Percentiles rank a stretch among this genome's conserved stretches.
Conservation (phyloP, 257 asterid genomes). For the Capsicum rhomboideum region DNA sequence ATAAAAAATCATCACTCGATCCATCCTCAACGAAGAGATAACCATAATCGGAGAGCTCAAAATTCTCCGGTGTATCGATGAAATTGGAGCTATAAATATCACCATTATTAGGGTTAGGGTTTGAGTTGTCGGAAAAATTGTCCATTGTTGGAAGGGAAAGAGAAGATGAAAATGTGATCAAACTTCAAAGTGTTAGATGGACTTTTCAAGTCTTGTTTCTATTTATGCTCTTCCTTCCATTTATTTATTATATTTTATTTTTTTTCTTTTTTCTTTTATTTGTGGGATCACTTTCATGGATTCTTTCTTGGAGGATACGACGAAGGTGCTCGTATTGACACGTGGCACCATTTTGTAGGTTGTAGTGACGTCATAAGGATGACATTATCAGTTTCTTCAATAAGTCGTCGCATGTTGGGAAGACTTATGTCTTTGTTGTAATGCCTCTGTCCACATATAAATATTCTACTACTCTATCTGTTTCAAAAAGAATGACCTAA, state of each 20-base stretch:
- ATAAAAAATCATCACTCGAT: background rate
- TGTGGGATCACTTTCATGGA: background rate
- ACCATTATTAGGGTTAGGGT: conserved; percentile 13
- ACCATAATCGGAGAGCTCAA: conserved; percentile 1
- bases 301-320: conserved; percentile 5
- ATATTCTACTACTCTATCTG: background rate
- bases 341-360: background rate
- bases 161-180: background rate
- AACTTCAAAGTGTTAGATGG: background rate
- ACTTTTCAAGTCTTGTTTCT: background rate
- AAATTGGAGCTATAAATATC: background rate
- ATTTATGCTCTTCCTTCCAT: background rate
- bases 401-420: background rate
- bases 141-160: conserved; percentile 1
- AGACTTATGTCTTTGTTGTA: background rate
- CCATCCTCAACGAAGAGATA: background rate
- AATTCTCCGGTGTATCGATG: background rate
- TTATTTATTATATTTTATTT: background rate
- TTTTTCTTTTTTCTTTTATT: background rate
- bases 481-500: too few species aligned
- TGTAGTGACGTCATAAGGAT: background rate
- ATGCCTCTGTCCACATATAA: background rate
- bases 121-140: background rate
- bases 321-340: conserved; percentile 2
- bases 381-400: background rate